These are phyloP conservation scores for Sporothrix inflata DNA, from an alignment of 2,329 filamentous ascomycete species.

Conservation along the genomic window DNA sequence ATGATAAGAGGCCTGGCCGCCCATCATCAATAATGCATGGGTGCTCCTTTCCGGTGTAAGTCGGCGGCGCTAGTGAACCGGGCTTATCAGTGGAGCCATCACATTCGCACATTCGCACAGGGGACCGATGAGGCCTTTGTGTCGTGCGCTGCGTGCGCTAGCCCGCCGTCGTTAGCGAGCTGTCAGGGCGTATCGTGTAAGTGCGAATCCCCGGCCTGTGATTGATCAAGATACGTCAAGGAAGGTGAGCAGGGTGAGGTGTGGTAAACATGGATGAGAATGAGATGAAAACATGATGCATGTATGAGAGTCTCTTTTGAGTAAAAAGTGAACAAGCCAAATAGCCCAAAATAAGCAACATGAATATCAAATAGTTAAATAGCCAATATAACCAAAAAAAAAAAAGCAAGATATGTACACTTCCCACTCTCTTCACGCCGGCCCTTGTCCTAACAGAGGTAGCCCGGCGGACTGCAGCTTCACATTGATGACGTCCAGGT, in stretches of 20 bases:
- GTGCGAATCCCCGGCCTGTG: background rate
- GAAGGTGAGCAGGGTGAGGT: background rate
- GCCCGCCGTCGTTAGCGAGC: background rate
- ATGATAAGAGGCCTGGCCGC: constrained; percentile 12
- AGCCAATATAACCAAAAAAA: background rate
- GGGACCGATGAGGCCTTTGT: background rate
- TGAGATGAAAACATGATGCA: background rate
- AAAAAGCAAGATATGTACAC: background rate
- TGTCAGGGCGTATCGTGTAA: background rate
- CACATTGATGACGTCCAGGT: constrained; percentile 27
- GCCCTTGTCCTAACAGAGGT: background rate
- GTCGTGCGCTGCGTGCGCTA: background rate
- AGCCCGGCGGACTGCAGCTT: constrained; percentile 13
- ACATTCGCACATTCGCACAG: background rate
- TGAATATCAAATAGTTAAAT: no score
- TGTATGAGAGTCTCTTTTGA: background rate
- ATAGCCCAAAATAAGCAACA: background rate
- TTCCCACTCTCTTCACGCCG: background rate
- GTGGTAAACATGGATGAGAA: background rate
- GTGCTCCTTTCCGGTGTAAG: constrained; percentile 4
- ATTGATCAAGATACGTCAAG: background rate
- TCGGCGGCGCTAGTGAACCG: constrained; percentile 1
- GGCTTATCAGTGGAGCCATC: constrained; percentile 19
- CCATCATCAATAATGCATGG: background rate
- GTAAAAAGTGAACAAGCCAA: no score